These are phyloP conservation scores for Arthrobotrys megalospora DNA, from an alignment of 2,329 filamentous ascomycete genomes.

Conservation along the genomic window DNA sequence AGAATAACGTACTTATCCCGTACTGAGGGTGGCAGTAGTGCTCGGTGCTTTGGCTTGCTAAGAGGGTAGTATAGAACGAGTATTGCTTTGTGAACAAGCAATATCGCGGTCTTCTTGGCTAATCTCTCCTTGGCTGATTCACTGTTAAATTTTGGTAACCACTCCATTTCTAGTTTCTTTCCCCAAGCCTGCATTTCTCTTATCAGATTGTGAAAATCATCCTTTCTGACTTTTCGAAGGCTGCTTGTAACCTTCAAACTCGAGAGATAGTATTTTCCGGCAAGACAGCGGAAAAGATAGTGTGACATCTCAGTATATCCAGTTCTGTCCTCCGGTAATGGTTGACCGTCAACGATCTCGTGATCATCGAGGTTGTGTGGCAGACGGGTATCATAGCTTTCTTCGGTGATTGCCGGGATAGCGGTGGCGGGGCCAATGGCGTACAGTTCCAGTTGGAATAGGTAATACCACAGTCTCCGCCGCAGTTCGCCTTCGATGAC, in stretches of 20 bases:
- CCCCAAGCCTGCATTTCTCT: constrained; percentile 59
- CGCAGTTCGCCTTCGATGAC: constrained; percentile 53
- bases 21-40: constrained; percentile 39
- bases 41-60: constrained; percentile 57
- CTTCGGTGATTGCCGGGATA: constrained; percentile 56
- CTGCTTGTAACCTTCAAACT: constrained; percentile 58
- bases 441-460: constrained; percentile 55
- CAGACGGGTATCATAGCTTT: constrained; percentile 52
- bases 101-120: constrained; percentile 55
- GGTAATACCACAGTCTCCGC: constrained; percentile 58
- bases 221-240: constrained; percentile 43
- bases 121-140: constrained; percentile 49
- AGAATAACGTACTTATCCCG: constrained; percentile 46
- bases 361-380: constrained; percentile 56
- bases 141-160: constrained; percentile 56
- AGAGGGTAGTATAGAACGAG: constrained; percentile 58
- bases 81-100: constrained; percentile 57
- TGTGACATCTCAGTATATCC: constrained; percentile 61
- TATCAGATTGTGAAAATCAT: constrained; percentile 55
- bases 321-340: constrained; percentile 40
- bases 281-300: constrained; percentile 58
- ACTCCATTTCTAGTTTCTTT: constrained; percentile 56
- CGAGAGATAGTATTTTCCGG: constrained; percentile 58
- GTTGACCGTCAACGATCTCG: constrained; percentile 56
- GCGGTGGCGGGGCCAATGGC: constrained; percentile 56